Evolutionary conservation across 2,329 filamentous ascomycete genomes (phyloP), one percentile per base, ranked within the genome.

Genomic region (Sporothrix variecibatus): DNA sequence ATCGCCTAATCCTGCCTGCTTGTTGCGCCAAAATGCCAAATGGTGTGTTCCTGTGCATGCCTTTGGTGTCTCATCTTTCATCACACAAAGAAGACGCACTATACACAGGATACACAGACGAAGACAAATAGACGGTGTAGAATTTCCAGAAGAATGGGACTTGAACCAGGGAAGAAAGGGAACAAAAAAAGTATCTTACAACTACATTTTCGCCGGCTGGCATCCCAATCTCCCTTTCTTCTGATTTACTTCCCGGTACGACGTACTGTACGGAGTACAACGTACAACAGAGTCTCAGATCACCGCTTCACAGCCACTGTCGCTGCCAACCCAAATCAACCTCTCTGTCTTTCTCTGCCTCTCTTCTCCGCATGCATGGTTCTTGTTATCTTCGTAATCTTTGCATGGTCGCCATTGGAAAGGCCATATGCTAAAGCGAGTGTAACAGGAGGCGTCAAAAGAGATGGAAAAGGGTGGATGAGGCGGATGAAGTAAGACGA

Each of bases 311-410:
- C 38, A 20, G 38, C 62, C 38, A 67, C 60, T 11, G 62, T 26
- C 31, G 58, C 17, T 62, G 69, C 38, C 53, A 49, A 28, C 6
- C n/a, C 12, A 12, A 2, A 43, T 20, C 34, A 31, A 6, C 11
- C 9, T 62, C 28, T 38, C 20, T 62, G 28, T 26, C 43, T 43
- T 11, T 12, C 40, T 43, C 38, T 38, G 38, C 9, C 4, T 9
- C 4, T 38, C 28, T 17, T 40, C 34, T 23, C 34, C 26, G 5
- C 34, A 62, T 43, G 69, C 51, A 71, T 5, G 23, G 69, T 71
- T 46, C 69, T 62, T 71, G 69, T 71, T 71, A 71, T 71, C 69
- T 71, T 28, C 3, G 31, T 64, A 34, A 34, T 34, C 34, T 34
- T 8, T 34, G 34, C 2, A 20, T 49, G 15, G 8, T 49, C 51